These are phyloP conservation scores for Botryotinia convoluta DNA, from an alignment of 2,329 filamentous ascomycete genomes.

Conservation along the genomic window DNA sequence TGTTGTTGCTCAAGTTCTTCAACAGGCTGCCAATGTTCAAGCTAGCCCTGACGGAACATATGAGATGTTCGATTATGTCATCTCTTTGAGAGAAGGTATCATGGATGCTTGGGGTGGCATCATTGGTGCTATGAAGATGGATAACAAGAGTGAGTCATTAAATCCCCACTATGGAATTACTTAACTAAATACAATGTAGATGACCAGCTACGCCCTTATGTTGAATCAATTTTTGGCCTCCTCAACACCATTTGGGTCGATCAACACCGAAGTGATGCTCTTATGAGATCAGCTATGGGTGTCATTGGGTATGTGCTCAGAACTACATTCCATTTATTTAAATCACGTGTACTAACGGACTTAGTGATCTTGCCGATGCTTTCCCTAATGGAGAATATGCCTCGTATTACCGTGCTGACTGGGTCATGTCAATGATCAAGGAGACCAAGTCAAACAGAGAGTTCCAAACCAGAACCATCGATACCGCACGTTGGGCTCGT, in stretches of 20 bases:
- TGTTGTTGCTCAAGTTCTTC: conserved; percentile 88
- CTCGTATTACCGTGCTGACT: conserved; percentile 83
- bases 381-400: conserved; percentile 88
- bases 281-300: conserved; percentile 94
- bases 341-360: conserved; percentile 22
- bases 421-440: conserved; percentile 85
- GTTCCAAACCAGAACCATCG: conserved; percentile 78
- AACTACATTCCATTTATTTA: background rate
- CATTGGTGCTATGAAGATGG: conserved; percentile 87
- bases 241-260: conserved; percentile 79
- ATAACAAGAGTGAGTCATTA: conserved; percentile 64
- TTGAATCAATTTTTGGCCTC: conserved; percentile 83
- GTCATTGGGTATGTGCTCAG: conserved; percentile 76
- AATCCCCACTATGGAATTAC: background rate
- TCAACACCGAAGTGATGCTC: conserved; percentile 81
- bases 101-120: conserved; percentile 99
- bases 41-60: conserved; percentile 77
- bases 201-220: conserved; percentile 69
- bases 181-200: conserved; percentile 49
- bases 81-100: conserved; percentile 92
- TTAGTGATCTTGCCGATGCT: conserved; percentile 86
- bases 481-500: conserved; percentile 94
- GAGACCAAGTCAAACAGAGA: conserved; percentile 89
- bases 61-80: conserved; percentile 96
- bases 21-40: conserved; percentile 84